These are phyloP conservation scores for Trichoderma koningii DNA, from an alignment of 2,329 filamentous ascomycete genomes.

Conservation along the genomic window DNA sequence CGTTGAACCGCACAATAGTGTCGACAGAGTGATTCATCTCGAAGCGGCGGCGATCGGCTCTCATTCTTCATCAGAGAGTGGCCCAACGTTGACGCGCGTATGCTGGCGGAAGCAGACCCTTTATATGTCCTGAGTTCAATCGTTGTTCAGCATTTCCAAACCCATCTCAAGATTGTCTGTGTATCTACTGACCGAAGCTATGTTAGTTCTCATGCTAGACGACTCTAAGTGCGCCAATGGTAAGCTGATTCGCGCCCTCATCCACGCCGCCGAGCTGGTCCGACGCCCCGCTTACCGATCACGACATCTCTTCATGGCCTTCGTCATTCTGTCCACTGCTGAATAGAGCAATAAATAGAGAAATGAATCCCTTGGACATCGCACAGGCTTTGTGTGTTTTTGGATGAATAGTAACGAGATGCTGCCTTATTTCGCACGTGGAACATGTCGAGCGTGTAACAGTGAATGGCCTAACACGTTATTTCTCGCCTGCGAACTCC, in stretches of 20 bases:
- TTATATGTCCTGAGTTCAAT: too few relatives aligned
- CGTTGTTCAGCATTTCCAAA: not conserved
- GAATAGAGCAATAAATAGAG: slow-evolving; percentile 11
- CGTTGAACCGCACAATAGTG: too few relatives aligned
- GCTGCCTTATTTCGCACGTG: not conserved
- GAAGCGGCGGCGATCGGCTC: too few relatives aligned
- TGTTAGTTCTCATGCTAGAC: not conserved
- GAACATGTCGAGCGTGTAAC: not conserved
- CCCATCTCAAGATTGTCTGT: not conserved
- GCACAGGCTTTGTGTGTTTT: not conserved
- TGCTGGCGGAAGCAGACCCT: too few relatives aligned
- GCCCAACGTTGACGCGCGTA: too few relatives aligned
- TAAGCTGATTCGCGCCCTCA: slow-evolving; percentile 12
- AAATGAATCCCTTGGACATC: not conserved
- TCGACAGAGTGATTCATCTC: too few relatives aligned
- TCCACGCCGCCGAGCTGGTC: slow-evolving; percentile 6
- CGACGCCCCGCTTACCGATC: slow-evolving; percentile 14
- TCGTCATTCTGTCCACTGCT: slow-evolving; percentile 10
- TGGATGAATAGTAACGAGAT: not conserved
- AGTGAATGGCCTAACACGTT: not conserved
- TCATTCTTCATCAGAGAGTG: too few relatives aligned
- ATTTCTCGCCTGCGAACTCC: not conserved
- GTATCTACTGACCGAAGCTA: not conserved
- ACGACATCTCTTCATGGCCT: slow-evolving; percentile 12
- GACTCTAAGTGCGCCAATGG: not conserved